Base-by-base conservation (phyloP, 1,284 basidiomycete species). In the Ustilago curta region DNA sequence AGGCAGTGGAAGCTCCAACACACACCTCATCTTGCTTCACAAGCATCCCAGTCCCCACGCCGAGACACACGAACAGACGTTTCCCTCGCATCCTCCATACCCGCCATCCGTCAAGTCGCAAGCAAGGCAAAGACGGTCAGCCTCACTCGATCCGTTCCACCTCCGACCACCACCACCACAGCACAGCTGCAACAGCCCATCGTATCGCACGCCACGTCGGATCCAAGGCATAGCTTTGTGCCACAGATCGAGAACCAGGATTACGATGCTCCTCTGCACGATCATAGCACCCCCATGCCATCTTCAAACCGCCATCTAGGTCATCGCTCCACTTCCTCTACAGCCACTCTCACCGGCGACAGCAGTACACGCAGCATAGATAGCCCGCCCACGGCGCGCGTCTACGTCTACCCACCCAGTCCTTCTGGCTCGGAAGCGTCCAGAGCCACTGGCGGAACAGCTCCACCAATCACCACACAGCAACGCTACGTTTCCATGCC, bases 391-490 rank as follows among this genome's bases (percentile, higher is more conserved):
- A 60, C 59, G 5, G 76, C 76, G 12, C 77, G 73, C 40, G 78
- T 81, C 59, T 79, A 78, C 51, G 78, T 81, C 37, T 81, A 79
- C 42, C 79, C 79, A 3, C 79, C 79, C 1, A 79, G 76, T 23
- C 79, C 79, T 3, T 75, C 78, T 6, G 66, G 63, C 11, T 79
- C 77, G 1, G 76, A 70, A 37, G 65, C 61, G 2, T 64, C 70
- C 1, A 14, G 57, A 9, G 44, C 25, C 11, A 57, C 59, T 29
- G 55, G 44, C 7, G 42, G 42, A 58, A 4, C 3, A 23, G 3
- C 64, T 31, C 43, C 27, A 32, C 9, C n/a, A 27, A 14, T 19
- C 18, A 21, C 40, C 37, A 4, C 37, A 14, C 59, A 70, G 32
- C 53, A 70, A 31, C 51, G 58, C 27, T 68, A 72, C 47, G 29